These are phyloP conservation scores for Sambucus nigra DNA, from an alignment of 129 eudicot genomes.

Conservation along the genomic window DNA sequence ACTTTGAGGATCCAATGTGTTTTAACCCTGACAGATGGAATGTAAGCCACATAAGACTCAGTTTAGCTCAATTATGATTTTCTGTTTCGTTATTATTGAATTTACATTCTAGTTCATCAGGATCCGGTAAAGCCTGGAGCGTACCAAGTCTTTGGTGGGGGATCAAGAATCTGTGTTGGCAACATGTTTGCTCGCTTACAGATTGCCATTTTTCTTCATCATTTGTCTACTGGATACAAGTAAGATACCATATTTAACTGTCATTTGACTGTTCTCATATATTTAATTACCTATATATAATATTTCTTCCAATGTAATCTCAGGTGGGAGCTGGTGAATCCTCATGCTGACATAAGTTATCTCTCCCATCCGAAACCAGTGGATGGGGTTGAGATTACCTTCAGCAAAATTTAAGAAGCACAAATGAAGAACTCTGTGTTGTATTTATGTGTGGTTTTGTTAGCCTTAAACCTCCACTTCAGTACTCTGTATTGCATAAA, in stretches of 20 bases:
- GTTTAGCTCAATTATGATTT: not conserved
- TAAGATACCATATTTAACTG: not conserved
- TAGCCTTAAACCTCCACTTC: too few relatives aligned
- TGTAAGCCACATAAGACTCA: constrained; percentile 9
- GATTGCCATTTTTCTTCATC: constrained; percentile 29
- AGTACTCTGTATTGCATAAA: too few relatives aligned
- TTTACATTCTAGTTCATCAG: constrained; percentile 8
- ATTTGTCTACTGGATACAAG: constrained; percentile 34
- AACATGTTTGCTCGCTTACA: constrained; percentile 37
- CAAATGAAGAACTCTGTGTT: not conserved
- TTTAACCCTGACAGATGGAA: constrained; percentile 50
- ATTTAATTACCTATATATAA: not conserved
- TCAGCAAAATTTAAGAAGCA: constrained; percentile 12
- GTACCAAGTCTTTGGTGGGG: constrained; percentile 36
- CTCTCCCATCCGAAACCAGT: constrained; percentile 49
- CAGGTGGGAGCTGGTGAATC: constrained; percentile 59
- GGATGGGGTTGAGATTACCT: constrained; percentile 38
- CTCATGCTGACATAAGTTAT: constrained; percentile 38
- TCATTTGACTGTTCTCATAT: not conserved
- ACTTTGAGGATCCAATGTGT: constrained; percentile 32
- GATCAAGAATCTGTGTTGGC: constrained; percentile 36
- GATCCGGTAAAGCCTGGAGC: constrained; percentile 24
- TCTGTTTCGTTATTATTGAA: not conserved
- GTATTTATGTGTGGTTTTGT: not conserved
- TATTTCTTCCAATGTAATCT: not conserved